Percentiles rank a stretch among this genome's conserved stretches.
phyloP scores from a whole-genome alignment of 1,139 yeast genomes.

The Protomyces lactucae-debilis region DNA sequence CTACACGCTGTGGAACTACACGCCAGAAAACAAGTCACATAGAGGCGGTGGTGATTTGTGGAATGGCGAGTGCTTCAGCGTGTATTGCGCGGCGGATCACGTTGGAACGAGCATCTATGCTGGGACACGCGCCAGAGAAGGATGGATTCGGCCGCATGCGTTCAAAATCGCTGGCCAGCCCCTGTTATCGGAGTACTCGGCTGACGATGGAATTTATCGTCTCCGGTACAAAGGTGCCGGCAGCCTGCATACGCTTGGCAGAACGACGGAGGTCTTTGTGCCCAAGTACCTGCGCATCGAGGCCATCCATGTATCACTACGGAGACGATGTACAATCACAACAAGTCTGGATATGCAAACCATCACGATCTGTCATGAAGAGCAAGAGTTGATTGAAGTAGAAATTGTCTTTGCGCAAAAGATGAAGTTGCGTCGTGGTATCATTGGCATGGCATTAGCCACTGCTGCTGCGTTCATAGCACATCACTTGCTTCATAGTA shows the following conservation, averaged over 20 bases:
- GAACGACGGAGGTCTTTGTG: constrained; percentile 52
- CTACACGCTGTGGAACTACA: constrained; percentile 83
- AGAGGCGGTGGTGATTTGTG: constrained; percentile 74
- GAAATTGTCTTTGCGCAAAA: neutral
- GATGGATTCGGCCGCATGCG: constrained; percentile 42
- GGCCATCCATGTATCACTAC: neutral
- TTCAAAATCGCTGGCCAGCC: constrained; percentile 38
- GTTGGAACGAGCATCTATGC: neutral
- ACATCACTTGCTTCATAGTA: neutral
- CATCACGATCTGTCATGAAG: neutral
- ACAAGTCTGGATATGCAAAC: neutral
- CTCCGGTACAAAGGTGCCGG: constrained; percentile 34
- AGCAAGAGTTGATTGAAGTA: neutral
- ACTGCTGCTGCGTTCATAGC: neutral
- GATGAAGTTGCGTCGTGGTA: neutral
- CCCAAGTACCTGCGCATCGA: constrained; percentile 43
- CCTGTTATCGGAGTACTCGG: constrained; percentile 35
- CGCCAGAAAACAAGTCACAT: constrained; percentile 59
- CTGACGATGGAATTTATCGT: constrained; percentile 36
- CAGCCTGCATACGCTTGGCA: neutral
- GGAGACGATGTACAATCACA: neutral
- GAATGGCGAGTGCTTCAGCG: constrained; percentile 89
- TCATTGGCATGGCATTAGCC: neutral
- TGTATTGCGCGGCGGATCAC: constrained; percentile 47
- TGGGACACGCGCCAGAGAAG: constrained; percentile 41